Conservation (phyloP, 331 rosid genomes). For the Malus hybrid region DNA sequence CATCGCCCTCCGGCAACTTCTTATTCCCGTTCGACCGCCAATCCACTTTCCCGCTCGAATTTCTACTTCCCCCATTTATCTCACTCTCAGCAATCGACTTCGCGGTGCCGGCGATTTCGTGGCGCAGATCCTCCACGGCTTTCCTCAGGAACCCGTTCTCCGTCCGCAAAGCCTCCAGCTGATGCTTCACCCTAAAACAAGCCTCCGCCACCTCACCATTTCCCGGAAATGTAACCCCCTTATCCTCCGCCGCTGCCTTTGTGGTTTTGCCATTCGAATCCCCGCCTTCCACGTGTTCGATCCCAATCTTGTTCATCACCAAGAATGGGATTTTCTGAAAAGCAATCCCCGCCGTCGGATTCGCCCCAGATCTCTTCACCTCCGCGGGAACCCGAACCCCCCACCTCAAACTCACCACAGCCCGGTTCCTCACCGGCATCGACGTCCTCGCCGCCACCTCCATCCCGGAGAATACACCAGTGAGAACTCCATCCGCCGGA, state of each 20-base stretch:
- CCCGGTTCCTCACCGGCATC: constrained; percentile 46
- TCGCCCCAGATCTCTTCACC: constrained; percentile 9
- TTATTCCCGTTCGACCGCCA: constrained; percentile 35
- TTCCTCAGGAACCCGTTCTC: constrained; percentile 62
- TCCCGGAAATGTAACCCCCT: constrained; percentile 13
- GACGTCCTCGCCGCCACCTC: constrained; percentile 66
- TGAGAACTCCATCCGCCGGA: constrained; percentile 20
- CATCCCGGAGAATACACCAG: constrained; percentile 44
- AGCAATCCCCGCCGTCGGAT: constrained; percentile 30
- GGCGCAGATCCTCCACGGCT: constrained; percentile 73
- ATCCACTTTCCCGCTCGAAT: constrained; percentile 18
- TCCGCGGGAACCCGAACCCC: constrained; percentile 79
- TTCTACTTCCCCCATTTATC: constrained; percentile 12
- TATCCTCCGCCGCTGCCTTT: not conserved
- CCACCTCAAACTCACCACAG: constrained; percentile 64
- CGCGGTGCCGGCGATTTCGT: constrained; percentile 31
- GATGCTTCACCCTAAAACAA: constrained; percentile 49
- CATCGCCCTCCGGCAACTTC: constrained; percentile 31
- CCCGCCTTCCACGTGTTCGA: constrained; percentile 59
- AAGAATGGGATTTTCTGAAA: constrained; percentile 58
- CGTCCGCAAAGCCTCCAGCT: constrained; percentile 49
- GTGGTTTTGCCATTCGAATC: constrained; percentile 18
- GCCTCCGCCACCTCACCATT: constrained; percentile 47
- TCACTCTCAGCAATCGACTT: not conserved
- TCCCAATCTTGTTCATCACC: constrained; percentile 80